Percentiles rank a stretch among this genome's conserved stretches.
Evolutionary conservation across 352 stramenopile species (phyloP).

Genomic region (Phytophthora parvispora): DNA sequence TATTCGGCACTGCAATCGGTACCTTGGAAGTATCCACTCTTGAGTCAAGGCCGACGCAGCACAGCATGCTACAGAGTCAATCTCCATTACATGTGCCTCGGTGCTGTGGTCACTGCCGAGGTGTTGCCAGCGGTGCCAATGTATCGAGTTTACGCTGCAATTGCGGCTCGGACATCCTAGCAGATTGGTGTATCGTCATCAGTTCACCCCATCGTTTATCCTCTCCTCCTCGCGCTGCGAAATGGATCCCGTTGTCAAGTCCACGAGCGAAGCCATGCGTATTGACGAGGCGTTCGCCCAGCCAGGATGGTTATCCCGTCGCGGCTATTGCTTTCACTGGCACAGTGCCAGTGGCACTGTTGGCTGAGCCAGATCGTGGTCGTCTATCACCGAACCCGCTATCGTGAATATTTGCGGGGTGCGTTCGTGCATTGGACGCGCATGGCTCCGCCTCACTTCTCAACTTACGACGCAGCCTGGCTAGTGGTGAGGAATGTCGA

Average conservation of each 20-base stretch:
- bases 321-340: neutral
- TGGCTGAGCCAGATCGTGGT: neutral
- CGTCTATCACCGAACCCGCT: neutral
- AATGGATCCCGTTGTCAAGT: neutral
- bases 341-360: too few species aligned
- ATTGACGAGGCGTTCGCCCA: constrained; percentile 22
- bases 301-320: constrained; percentile 4
- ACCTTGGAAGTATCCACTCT: too few species aligned
- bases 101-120: too few species aligned
- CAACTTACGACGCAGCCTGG: neutral
- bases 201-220: neutral
- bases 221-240: neutral
- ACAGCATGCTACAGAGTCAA: too few species aligned
- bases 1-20: too few species aligned
- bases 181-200: neutral
- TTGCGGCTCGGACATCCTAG: neutral
- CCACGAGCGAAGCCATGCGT: neutral
- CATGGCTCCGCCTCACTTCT: constrained; percentile 6
- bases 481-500: constrained; percentile 10
- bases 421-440: neutral
- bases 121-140: neutral
- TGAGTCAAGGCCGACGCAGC: too few species aligned
- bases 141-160: neutral
- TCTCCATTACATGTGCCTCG: too few species aligned
- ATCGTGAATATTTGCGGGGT: constrained; percentile 14